These are phyloP conservation scores for Lactarius deliciosus DNA, from an alignment of 768 basidiomycete genomes.

Conservation along the genomic window DNA sequence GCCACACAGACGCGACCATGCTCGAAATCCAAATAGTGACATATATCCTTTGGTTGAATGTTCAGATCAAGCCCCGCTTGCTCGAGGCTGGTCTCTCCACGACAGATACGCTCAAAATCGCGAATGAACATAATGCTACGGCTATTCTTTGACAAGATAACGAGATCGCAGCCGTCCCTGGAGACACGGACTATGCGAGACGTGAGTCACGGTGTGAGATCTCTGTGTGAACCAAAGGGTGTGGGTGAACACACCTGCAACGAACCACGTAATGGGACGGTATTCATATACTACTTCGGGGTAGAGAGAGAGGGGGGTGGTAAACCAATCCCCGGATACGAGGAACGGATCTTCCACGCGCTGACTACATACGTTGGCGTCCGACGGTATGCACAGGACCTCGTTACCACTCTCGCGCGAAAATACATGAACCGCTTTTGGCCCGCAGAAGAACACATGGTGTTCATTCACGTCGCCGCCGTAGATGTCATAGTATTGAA, in stretches of 20 bases:
- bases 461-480: slow-evolving; percentile 67
- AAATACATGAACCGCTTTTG: slow-evolving; percentile 50
- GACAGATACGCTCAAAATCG: slow-evolving; percentile 17
- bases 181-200: too few relatives aligned
- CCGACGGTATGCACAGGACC: slow-evolving; percentile 40
- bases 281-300: too few relatives aligned
- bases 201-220: too few relatives aligned
- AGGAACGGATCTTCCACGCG: not conserved
- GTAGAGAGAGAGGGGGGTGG: too few relatives aligned
- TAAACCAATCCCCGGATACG: too few relatives aligned
- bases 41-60: not conserved
- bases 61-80: not conserved
- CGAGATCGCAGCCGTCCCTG: too few relatives aligned
- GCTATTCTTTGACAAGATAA: too few relatives aligned
- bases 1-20: not conserved
- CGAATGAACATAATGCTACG: too few relatives aligned
- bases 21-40: slow-evolving; percentile 8
- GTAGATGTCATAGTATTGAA: slow-evolving; percentile 38
- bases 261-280: too few relatives aligned
- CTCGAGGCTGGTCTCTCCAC: not conserved
- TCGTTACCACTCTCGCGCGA: slow-evolving; percentile 46
- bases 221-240: too few relatives aligned
- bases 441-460: slow-evolving; percentile 61
- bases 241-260: too few relatives aligned
- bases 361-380: not conserved